Evolutionary conservation across 2,329 filamentous ascomycete genomes (phyloP).

Genomic region (Macroventuria anomochaeta): DNA sequence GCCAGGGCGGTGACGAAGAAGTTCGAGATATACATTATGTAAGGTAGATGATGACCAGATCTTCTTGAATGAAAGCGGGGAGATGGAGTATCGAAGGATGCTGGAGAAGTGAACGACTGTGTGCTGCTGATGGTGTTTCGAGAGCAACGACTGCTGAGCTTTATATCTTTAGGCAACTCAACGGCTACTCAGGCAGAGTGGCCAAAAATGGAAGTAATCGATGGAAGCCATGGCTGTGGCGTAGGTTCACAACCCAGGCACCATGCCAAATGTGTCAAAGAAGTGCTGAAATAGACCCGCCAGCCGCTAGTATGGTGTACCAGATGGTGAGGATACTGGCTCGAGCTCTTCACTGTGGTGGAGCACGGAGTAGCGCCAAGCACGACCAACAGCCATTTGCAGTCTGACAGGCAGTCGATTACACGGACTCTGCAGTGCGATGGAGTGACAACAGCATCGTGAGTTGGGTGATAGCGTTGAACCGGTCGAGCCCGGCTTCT

Average conservation of each 20-base stretch:
- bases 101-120: conserved; percentile 20
- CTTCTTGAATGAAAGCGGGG: conserved; percentile 16
- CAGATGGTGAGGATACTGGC: conserved; percentile 26
- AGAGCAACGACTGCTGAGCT: conserved; percentile 11
- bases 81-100: conserved; percentile 1
- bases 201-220: conserved; percentile 14
- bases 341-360: conserved; percentile 17
- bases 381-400: conserved; percentile 17
- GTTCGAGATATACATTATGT: conserved; percentile 46
- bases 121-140: conserved; percentile 15
- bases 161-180: conserved; percentile 29
- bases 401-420: conserved; percentile 23
- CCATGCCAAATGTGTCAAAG: conserved; percentile 16
- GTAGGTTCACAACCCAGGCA: conserved; percentile 16
- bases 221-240: conserved; percentile 11
- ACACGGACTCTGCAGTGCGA: conserved; percentile 17
- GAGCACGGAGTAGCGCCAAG: conserved; percentile 24
- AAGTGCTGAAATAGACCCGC: conserved; percentile 21
- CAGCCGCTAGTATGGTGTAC: conserved; percentile 24
- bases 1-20: conserved; percentile 34
- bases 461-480: not conserved
- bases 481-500: not conserved
- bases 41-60: conserved; percentile 7
- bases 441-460: conserved; percentile 7
- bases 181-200: conserved; percentile 23